These are phyloP conservation scores for Ceriops decandra DNA, from an alignment of 345 rosid genomes.

Conservation along the genomic window DNA sequence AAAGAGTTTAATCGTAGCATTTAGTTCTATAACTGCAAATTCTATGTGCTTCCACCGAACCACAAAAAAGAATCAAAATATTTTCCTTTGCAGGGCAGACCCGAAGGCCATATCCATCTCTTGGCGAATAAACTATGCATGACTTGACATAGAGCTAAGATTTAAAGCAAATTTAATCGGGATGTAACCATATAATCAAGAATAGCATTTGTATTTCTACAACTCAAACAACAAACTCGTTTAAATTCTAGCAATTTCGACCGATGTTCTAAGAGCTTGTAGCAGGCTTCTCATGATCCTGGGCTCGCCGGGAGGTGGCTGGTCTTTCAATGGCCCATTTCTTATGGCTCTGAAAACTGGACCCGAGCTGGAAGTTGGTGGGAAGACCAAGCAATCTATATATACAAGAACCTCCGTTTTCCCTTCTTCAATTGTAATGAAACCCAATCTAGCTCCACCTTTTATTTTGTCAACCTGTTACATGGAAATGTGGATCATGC, in stretches of 20 bases:
- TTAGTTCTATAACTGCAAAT: no score
- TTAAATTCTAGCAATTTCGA: slow-evolving; percentile 58
- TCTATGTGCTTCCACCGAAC: no score
- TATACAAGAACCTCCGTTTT: slow-evolving; percentile 74
- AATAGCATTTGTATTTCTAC: background rate
- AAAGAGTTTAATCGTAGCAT: no score
- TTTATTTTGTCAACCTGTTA: slow-evolving; percentile 70
- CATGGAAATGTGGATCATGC: slow-evolving; percentile 10
- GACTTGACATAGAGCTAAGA: background rate
- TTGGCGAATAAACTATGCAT: background rate
- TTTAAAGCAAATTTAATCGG: background rate
- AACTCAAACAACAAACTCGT: background rate
- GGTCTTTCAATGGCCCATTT: slow-evolving; percentile 59
- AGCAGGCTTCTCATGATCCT: slow-evolving; percentile 95
- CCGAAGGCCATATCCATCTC: background rate
- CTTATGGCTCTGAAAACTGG: slow-evolving; percentile 76
- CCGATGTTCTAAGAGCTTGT: slow-evolving; percentile 65
- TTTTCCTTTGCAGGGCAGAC: background rate
- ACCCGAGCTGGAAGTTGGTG: slow-evolving; percentile 40
- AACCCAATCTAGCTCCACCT: slow-evolving; percentile 84
- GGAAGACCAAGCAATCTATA: slow-evolving; percentile 75
- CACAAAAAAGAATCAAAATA: background rate
- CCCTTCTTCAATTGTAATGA: slow-evolving; percentile 66
- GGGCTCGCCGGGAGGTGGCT: slow-evolving; percentile 80
- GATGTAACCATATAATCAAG: background rate